phyloP scores from a whole-genome alignment of 2,329 filamentous ascomycete genomes.

The Curvularia spicifera region DNA sequence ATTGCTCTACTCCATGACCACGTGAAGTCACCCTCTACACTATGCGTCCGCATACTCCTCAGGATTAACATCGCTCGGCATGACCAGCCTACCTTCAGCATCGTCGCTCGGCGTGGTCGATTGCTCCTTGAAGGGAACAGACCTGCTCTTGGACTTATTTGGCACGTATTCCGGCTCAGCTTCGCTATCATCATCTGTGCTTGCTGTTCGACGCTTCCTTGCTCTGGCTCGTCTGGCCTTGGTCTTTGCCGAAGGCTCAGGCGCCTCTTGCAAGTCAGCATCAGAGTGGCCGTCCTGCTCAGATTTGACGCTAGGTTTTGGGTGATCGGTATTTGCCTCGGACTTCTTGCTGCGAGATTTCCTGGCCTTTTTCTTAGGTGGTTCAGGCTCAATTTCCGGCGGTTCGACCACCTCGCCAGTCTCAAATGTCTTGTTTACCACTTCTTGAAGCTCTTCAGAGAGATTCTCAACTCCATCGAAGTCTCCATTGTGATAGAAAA shows the following conservation, averaged over 20 bases:
- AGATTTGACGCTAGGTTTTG: conserved; percentile 1
- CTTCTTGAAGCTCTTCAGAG: conserved; percentile 68
- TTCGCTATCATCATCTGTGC: conserved; percentile 9
- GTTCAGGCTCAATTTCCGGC: conserved; percentile 19
- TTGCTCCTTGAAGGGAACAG: conserved; percentile 1
- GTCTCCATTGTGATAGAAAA: conserved; percentile 61
- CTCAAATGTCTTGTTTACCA: conserved; percentile 71
- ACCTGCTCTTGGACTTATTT: conserved; percentile 23
- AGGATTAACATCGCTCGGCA: background rate
- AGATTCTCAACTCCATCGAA: conserved; percentile 81
- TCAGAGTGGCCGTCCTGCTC: background rate
- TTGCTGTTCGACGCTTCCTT: conserved; percentile 20
- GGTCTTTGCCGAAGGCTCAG: background rate
- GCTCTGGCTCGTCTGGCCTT: conserved; percentile 5
- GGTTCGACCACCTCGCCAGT: conserved; percentile 75
- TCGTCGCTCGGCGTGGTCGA: background rate
- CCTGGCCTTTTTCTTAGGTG: conserved; percentile 36
- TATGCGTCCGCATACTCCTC: background rate
- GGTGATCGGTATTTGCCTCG: conserved; percentile 16
- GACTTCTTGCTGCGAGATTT: conserved; percentile 23
- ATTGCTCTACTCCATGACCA: background rate
- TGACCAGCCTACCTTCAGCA: background rate
- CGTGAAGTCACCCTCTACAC: background rate
- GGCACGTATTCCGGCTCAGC: conserved; percentile 19
- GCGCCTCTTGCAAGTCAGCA: background rate